Conservation (phyloP, 495 filamentous ascomycete species). For the Niebla homalea region DNA sequence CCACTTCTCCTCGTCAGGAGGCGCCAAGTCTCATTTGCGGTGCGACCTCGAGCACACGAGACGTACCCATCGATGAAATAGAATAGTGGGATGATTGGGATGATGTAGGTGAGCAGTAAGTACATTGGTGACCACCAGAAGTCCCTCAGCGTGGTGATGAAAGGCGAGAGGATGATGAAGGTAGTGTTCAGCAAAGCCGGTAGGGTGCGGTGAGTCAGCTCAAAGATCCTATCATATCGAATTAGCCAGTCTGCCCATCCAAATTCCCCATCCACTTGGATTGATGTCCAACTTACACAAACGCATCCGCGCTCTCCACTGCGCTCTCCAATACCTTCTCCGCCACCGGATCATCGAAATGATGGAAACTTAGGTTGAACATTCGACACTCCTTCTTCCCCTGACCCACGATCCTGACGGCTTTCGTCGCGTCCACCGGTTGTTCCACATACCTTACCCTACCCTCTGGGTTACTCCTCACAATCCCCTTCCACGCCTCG, state of each 20-base stretch:
- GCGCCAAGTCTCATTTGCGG: constrained; percentile 43
- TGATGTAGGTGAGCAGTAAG: constrained; percentile 46
- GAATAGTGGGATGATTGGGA: constrained; percentile 49
- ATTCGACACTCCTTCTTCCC: constrained; percentile 38
- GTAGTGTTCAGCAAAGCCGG: constrained; percentile 38
- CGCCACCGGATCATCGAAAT: constrained; percentile 52
- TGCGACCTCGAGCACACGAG: constrained; percentile 48
- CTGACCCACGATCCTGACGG: constrained; percentile 29
- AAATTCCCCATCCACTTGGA: not conserved
- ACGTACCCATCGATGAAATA: constrained; percentile 52
- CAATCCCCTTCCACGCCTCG: constrained; percentile 43
- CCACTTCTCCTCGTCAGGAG: constrained; percentile 38
- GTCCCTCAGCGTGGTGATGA: constrained; percentile 42
- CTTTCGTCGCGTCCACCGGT: constrained; percentile 47
- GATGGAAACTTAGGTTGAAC: constrained; percentile 62
- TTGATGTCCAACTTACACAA: constrained; percentile 32
- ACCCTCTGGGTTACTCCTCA: constrained; percentile 29
- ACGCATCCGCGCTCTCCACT: constrained; percentile 46
- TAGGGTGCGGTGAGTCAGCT: constrained; percentile 48
- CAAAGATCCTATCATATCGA: constrained; percentile 42
- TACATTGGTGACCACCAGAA: constrained; percentile 43
- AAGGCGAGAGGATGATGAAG: constrained; percentile 40
- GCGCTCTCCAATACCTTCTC: constrained; percentile 43
- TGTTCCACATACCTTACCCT: constrained; percentile 36
- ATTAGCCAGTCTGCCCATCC: not conserved